Evolutionary conservation across 352 stramenopile species (phyloP).

Genomic region (Stramenopiles sp.): DNA sequence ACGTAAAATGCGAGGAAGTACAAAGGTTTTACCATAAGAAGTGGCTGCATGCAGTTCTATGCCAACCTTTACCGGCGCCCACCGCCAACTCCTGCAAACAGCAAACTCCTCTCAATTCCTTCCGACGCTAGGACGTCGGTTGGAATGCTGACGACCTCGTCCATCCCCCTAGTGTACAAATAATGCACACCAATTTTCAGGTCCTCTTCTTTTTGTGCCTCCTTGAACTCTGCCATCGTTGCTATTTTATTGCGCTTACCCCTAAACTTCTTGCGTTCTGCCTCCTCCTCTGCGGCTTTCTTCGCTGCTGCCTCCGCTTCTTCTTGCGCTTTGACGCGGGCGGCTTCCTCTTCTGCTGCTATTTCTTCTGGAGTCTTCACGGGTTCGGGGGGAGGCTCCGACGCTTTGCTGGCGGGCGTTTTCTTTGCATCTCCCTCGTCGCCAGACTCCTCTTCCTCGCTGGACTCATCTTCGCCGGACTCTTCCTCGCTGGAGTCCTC

Average conservation of each 20-base stretch:
- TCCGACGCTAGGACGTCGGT: background rate
- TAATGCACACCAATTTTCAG: slow-evolving; percentile 1
- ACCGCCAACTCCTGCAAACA: background rate
- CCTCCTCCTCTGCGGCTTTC: background rate
- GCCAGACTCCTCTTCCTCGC: background rate
- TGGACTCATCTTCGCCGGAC: background rate
- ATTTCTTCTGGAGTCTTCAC: background rate
- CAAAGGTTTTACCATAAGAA: no score
- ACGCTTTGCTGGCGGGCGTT: background rate
- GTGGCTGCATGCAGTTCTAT: no score
- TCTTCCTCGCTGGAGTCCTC: background rate
- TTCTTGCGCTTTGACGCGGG: background rate
- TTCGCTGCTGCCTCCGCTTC: background rate
- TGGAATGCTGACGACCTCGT: background rate
- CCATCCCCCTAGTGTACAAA: background rate
- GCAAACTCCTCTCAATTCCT: background rate
- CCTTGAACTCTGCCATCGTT: background rate
- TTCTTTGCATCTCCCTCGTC: background rate
- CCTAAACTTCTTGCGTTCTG: background rate
- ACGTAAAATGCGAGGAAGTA: no score
- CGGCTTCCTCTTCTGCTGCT: background rate
- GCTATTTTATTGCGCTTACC: background rate
- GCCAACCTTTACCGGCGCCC: no score
- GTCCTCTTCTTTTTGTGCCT: background rate
- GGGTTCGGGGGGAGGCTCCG: background rate